Percentiles rank a stretch among this genome's conserved stretches.
Evolutionary conservation across 257 asterid genomes (phyloP).

Genomic region (Rubia yunnanensis): DNA sequence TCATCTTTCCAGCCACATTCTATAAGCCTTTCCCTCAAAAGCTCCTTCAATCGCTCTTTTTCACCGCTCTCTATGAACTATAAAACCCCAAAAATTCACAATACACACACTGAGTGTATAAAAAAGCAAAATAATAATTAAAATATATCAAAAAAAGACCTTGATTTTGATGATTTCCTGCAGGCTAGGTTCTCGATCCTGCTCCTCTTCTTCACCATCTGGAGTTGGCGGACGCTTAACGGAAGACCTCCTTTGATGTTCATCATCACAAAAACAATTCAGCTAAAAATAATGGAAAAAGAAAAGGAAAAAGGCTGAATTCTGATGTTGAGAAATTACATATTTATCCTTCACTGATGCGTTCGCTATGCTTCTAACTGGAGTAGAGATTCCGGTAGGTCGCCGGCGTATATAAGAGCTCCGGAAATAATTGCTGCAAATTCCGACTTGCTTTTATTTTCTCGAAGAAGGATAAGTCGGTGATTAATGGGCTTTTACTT

Average conservation of each 20-base stretch:
- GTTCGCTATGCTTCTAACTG: background rate
- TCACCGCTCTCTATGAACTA: conserved; percentile 53
- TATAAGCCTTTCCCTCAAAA: conserved; percentile 50
- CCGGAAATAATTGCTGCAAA: background rate
- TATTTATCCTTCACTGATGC: background rate
- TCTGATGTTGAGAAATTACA: background rate
- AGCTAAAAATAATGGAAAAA: background rate
- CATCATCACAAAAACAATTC: background rate
- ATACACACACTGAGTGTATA: background rate
- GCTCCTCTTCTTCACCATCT: conserved; percentile 41
- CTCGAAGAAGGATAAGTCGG: background rate
- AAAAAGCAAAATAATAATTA: background rate
- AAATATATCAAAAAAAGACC: conserved; percentile 18
- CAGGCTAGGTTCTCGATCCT: conserved; percentile 36
- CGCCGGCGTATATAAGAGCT: background rate
- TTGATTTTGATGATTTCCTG: conserved; percentile 45
- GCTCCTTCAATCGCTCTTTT: conserved; percentile 53
- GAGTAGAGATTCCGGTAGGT: background rate
- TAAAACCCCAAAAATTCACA: conserved; percentile 3
- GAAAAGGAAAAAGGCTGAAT: background rate
- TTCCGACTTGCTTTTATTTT: background rate
- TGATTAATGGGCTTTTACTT: background rate
- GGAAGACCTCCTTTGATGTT: conserved; percentile 44
- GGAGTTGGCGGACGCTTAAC: conserved; percentile 63
- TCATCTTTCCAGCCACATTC: conserved; percentile 75